These are phyloP conservation scores for Xylaria grammica DNA, from an alignment of 495 filamentous ascomycete species.

Conservation along the genomic window DNA sequence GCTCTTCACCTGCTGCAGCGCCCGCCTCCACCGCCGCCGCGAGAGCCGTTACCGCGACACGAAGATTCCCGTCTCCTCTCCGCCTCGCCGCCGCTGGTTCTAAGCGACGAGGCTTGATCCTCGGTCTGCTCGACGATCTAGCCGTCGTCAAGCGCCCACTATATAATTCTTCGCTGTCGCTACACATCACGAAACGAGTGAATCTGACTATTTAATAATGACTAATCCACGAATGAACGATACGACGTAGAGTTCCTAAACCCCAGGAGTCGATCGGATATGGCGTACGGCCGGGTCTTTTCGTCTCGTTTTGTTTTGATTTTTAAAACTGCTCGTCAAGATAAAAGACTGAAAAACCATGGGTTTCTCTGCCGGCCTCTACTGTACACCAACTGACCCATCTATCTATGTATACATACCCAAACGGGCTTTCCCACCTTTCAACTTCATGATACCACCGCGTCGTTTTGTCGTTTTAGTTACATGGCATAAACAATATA, in stretches of 20 bases:
- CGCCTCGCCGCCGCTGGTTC: conserved; percentile 15
- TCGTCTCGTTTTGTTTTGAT: background rate
- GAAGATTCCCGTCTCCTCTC: background rate
- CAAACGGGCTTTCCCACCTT: background rate
- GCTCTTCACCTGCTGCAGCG: conserved; percentile 62
- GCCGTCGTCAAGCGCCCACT: too few relatives aligned
- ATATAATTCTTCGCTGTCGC: background rate
- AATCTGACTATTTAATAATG: too few relatives aligned
- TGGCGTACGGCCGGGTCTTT: background rate
- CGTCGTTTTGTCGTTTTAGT: too few relatives aligned
- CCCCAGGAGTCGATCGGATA: conserved; percentile 2
- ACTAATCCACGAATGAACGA: conserved; percentile 17
- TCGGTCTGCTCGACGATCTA: too few relatives aligned
- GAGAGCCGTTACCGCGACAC: conserved; percentile 19
- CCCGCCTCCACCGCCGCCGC: conserved; percentile 39
- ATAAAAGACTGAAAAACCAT: background rate
- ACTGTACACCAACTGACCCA: background rate
- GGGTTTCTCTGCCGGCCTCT: background rate
- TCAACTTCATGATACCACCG: background rate
- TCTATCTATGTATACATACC: background rate
- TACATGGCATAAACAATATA: too few relatives aligned
- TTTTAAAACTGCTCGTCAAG: background rate
- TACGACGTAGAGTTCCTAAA: background rate
- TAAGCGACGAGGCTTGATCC: conserved; percentile 4
- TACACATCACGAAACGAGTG: too few relatives aligned